phyloP scores from a whole-genome alignment of 1,139 yeast species.

The Pichia sp. region DNA sequence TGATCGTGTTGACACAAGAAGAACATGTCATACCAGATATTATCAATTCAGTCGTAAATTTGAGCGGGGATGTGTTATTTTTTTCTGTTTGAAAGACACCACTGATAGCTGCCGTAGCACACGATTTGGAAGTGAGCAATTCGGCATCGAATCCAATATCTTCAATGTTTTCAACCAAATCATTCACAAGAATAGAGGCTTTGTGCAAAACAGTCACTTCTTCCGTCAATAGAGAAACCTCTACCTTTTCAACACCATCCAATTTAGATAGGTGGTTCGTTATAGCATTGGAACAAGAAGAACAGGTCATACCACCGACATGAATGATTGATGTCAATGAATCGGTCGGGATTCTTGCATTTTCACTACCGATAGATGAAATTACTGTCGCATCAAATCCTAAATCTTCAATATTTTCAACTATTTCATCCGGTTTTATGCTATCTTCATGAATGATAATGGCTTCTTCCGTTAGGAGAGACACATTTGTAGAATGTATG shows the following conservation, averaged over 20 bases:
- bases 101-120: not conserved
- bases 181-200: constrained; percentile 24
- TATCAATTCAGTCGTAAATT: constrained; percentile 22
- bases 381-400: constrained; percentile 45
- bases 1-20: constrained; percentile 63
- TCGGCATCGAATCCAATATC: constrained; percentile 62
- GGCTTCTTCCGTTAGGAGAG: constrained; percentile 68
- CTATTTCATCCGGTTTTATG: constrained; percentile 24
- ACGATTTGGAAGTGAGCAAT: constrained; percentile 3
- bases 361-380: not conserved
- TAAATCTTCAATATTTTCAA: constrained; percentile 52
- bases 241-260: constrained; percentile 41
- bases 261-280: constrained; percentile 41
- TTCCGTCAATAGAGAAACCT: constrained; percentile 69
- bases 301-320: constrained; percentile 77
- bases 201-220: constrained; percentile 52
- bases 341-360: not conserved
- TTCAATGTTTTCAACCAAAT: constrained; percentile 46
- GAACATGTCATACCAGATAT: constrained; percentile 80
- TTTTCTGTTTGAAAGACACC: not conserved
- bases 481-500: constrained; percentile 44
- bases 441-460: constrained; percentile 35
- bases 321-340: constrained; percentile 9
- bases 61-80: not conserved
- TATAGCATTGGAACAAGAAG: constrained; percentile 66